Evolutionary conservation across 2,329 filamentous ascomycete species (phyloP).

Genomic region (Talaromyces sp.): DNA sequence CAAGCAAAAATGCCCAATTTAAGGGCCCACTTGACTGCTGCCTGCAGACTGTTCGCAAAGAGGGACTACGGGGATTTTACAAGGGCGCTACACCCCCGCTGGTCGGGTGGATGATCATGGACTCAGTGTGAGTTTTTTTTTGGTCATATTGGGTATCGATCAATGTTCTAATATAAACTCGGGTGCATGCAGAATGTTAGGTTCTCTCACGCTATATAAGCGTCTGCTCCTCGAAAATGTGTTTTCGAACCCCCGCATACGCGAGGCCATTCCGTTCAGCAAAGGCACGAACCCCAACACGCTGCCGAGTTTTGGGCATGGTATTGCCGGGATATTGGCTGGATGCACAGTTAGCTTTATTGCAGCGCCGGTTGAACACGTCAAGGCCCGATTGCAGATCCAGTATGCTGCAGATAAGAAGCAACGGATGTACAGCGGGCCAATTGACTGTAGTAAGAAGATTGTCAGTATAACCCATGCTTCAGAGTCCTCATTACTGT

Average conservation of each 20-base stretch:
- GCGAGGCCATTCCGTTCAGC: constrained; percentile 31
- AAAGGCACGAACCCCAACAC: constrained; percentile 36
- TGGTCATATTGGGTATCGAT: not conserved
- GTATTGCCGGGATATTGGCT: constrained; percentile 78
- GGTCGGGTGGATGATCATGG: constrained; percentile 99
- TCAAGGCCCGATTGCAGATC: constrained; percentile 90
- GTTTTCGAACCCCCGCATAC: constrained; percentile 55
- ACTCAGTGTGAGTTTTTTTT: constrained; percentile 52
- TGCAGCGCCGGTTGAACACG: constrained; percentile 87
- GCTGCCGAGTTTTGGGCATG: constrained; percentile 75
- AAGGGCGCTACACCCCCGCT: constrained; percentile 90
- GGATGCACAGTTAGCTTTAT: constrained; percentile 89
- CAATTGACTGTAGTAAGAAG: constrained; percentile 74
- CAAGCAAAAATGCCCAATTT: constrained; percentile 72
- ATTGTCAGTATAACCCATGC: constrained; percentile 30
- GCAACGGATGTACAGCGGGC: constrained; percentile 75
- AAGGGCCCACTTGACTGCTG: constrained; percentile 81
- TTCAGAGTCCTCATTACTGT: not conserved
- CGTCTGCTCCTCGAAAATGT: constrained; percentile 74
- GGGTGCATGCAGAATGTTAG: constrained; percentile 62
- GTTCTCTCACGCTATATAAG: constrained; percentile 84
- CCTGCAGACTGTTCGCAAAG: constrained; percentile 74
- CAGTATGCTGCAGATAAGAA: constrained; percentile 81
- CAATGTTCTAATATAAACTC: not conserved
- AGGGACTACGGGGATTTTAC: constrained; percentile 81